These are phyloP conservation scores for Suhomyces prunicola DNA, from an alignment of 805 yeast species.

Conservation along the genomic window DNA sequence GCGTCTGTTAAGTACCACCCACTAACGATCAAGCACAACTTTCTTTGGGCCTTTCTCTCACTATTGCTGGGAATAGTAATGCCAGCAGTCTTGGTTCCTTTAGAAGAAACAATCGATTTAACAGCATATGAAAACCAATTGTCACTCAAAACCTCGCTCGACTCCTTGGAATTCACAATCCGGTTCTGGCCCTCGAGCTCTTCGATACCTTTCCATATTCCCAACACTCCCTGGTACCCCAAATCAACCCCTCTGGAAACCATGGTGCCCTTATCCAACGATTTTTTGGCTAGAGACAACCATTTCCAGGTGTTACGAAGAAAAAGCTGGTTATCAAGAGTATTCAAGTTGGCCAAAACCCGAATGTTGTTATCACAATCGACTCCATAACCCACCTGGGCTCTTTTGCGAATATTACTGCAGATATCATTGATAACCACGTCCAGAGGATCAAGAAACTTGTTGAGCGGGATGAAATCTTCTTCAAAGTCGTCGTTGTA, in stretches of 20 bases:
- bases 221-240: constrained; percentile 83
- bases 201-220: constrained; percentile 80
- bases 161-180: constrained; percentile 18
- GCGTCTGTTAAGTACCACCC: constrained; percentile 85
- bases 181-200: constrained; percentile 48
- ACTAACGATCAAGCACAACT: constrained; percentile 74
- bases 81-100: constrained; percentile 46
- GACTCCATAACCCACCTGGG: constrained; percentile 67
- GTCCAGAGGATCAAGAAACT: constrained; percentile 31
- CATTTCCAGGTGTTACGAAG: constrained; percentile 87
- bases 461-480: constrained; percentile 26
- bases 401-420: constrained; percentile 66
- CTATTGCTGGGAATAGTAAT: constrained; percentile 45
- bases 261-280: constrained; percentile 65
- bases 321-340: constrained; percentile 48
- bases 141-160: constrained; percentile 25
- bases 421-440: constrained; percentile 73
- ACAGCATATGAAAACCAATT: constrained; percentile 50
- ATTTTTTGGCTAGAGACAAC: constrained; percentile 69
- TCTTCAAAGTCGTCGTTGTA: constrained; percentile 19
- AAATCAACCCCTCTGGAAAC: constrained; percentile 68
- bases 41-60: constrained; percentile 61
- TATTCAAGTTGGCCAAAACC: constrained; percentile 51
- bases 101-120: constrained; percentile 46
- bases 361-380: constrained; percentile 63